Base-by-base conservation (phyloP, 768 basidiomycete species). In the Boletus sp. region DNA sequence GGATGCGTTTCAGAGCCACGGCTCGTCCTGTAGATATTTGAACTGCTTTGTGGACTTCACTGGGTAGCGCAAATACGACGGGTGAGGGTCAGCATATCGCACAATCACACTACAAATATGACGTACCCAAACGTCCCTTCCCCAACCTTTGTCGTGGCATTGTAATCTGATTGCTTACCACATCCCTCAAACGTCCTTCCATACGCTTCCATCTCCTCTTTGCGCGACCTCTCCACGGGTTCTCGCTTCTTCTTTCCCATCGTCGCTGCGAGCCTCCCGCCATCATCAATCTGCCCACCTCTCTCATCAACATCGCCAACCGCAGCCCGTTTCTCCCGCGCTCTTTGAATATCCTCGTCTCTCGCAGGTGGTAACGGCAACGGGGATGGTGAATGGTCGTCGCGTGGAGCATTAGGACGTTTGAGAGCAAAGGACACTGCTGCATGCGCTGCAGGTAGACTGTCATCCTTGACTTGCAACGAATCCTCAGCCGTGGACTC, bases 111-210 rank as follows among this genome's bases (percentile, higher is more conserved):
- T 1, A 8, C 10, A 52, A 34, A 57, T n/a, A 11, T 5, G 19
- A 83, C 87, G 43, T 69, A 92, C 88, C 95, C 96, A 70, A 98
- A 98, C 27, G 96, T 98, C 5, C 96, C 96, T 70, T 98, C 96
- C 35, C 96, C 96, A 15, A 98, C 75, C 72, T 98, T 97, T 3
- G 85, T 87, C 39, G 87, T 86, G 14, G 85, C 77, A 51, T 86
- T 83, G 68, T 97, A 98, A 59, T 90, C 90, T 15, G 73, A 73
- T 58, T 94, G 81, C 51, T 75, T 66, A 9, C 89, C 88, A 70
- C 87, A 86, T 6, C 92, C 86, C 35, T 74, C 72, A 63, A 93
- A 90, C 15, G 69, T 70, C 51, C 81, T 77, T 33, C 87, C 85
- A 66, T 90, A 93, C 0, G 82, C 84, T 42, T 77, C 75, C 57